These are phyloP conservation scores for Eucalyptus cloeziana DNA, from an alignment of 345 rosid genomes.

Conservation along the genomic window DNA sequence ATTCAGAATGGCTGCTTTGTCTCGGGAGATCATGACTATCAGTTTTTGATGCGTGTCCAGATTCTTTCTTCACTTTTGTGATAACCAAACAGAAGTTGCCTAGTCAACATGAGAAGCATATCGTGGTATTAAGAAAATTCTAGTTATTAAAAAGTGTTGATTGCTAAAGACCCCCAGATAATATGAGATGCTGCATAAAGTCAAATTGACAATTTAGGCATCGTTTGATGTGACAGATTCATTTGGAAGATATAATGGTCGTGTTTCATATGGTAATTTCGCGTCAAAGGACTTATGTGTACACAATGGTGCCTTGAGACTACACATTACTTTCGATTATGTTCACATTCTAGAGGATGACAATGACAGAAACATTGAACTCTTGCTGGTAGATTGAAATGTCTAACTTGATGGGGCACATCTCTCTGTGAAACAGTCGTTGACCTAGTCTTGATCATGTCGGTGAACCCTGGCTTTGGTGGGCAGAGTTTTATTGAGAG, in stretches of 20 bases:
- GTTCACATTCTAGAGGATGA: not conserved
- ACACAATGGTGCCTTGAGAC: not conserved
- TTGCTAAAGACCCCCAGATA: not conserved
- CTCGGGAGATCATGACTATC: not conserved
- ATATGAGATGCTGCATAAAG: not conserved
- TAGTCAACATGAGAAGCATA: not conserved
- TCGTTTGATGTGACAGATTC: not conserved
- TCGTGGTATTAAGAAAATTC: not conserved
- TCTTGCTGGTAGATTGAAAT: not conserved
- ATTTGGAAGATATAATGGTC: not conserved
- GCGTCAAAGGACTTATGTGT: not conserved
- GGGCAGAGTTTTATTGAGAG: conserved; percentile 99
- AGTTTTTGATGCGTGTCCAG: not conserved
- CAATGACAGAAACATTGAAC: not conserved
- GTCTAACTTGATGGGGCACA: not conserved
- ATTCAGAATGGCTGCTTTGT: not conserved
- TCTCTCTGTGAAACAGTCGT: conserved; percentile 35
- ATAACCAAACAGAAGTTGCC: not conserved
- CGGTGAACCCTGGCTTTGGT: conserved; percentile 97
- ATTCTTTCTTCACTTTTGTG: not conserved
- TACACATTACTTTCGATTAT: not conserved
- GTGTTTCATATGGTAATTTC: not conserved
- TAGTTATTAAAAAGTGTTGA: not conserved
- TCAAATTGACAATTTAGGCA: not conserved
- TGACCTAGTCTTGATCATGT: conserved; percentile 95